These are phyloP conservation scores for Eudorina sp. DNA, from an alignment of 139 green algal species.

Conservation along the genomic window DNA sequence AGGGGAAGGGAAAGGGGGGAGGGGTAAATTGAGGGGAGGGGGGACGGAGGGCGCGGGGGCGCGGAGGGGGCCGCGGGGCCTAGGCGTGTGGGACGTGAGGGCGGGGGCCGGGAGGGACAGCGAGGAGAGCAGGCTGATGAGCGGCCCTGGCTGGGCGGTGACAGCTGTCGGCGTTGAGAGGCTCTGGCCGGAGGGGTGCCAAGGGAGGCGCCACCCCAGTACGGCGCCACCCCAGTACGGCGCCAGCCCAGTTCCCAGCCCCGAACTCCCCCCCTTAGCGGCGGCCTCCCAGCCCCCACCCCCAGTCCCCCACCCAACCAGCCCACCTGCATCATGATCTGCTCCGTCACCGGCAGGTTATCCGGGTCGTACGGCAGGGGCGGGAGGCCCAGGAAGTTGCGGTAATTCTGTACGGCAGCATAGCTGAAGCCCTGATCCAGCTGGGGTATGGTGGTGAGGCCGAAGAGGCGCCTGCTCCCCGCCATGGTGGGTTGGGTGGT, in stretches of 20 bases:
- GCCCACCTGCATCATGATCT: constrained; percentile 53
- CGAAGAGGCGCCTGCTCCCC: constrained; percentile 56
- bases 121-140: too few species aligned
- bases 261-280: background rate
- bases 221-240: too few species aligned
- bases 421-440: constrained; percentile 50
- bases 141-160: too few species aligned
- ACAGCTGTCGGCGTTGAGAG: too few species aligned
- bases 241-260: too few species aligned
- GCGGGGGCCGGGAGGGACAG: too few species aligned
- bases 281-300: background rate
- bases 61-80: too few species aligned
- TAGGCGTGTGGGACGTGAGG: too few species aligned
- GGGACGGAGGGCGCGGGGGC: background rate
- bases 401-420: constrained; percentile 41
- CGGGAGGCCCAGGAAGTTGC: constrained; percentile 36
- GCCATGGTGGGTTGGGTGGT: too few species aligned
- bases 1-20: background rate
- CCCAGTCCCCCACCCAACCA: too few species aligned
- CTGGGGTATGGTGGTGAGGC: background rate
- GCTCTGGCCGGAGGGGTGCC: too few species aligned
- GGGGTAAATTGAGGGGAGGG: background rate
- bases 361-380: constrained; percentile 17
- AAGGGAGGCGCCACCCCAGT: too few species aligned
- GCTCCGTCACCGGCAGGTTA: constrained; percentile 19